These are phyloP conservation scores for Panus rudis DNA, from an alignment of 768 basidiomycete genomes.

Conservation along the genomic window DNA sequence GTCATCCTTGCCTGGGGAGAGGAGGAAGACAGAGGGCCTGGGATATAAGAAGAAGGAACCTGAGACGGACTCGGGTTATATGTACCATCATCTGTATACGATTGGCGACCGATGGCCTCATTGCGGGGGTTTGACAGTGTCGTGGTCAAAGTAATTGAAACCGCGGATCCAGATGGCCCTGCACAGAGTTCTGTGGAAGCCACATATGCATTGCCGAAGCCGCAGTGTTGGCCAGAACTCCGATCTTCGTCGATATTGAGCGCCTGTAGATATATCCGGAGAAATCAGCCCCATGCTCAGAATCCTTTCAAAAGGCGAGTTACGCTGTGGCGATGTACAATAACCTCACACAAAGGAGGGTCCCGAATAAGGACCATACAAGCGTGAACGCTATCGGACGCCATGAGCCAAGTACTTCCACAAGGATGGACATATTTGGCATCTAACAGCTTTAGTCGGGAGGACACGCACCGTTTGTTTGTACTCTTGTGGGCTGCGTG, in stretches of 20 bases:
- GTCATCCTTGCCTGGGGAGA: neutral
- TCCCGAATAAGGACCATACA: too few relatives aligned
- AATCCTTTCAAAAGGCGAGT: too few relatives aligned
- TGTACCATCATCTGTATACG: neutral
- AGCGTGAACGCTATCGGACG: too few relatives aligned
- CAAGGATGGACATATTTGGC: too few relatives aligned
- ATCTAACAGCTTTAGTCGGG: too few relatives aligned
- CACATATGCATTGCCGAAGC: too few relatives aligned
- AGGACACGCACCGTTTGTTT: too few relatives aligned
- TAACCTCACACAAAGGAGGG: too few relatives aligned
- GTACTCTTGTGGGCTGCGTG: too few relatives aligned
- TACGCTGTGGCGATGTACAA: too few relatives aligned
- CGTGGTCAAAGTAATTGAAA: neutral
- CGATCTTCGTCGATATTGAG: constrained; percentile 5
- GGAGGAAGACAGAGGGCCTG: neutral
- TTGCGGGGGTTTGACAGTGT: too few relatives aligned
- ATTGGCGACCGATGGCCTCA: neutral
- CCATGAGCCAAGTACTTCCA: too few relatives aligned
- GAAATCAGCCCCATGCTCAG: constrained; percentile 6
- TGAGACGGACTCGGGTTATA: neutral
- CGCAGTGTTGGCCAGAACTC: constrained; percentile 5
- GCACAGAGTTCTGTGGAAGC: constrained; percentile 4
- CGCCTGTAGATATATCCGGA: constrained; percentile 11
- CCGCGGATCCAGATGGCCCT: constrained; percentile 9
- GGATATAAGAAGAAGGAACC: neutral